Percentiles rank a stretch among this genome's conserved stretches.
phyloP scores from a whole-genome alignment of 768 basidiomycete genomes.

The Termitomyces sp. region DNA sequence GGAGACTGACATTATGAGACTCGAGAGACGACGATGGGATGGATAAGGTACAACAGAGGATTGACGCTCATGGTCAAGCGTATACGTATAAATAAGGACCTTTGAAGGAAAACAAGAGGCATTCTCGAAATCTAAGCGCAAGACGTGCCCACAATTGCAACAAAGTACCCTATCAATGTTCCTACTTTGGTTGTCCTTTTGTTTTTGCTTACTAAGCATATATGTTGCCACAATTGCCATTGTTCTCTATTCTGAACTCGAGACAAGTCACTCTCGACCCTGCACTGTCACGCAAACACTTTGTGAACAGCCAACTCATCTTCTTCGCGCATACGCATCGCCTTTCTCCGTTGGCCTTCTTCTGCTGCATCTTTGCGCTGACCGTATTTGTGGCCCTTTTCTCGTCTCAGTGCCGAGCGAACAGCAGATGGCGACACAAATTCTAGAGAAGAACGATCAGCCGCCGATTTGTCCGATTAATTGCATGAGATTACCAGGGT shows the following conservation, averaged over 20 bases:
- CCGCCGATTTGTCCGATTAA: not conserved
- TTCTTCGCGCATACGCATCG: constrained; percentile 58
- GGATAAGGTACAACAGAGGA: constrained; percentile 14
- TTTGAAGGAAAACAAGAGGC: constrained; percentile 15
- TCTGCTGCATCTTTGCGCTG: constrained; percentile 73
- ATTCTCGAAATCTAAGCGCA: constrained; percentile 8
- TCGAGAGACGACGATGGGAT: constrained; percentile 9
- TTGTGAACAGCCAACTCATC: constrained; percentile 80
- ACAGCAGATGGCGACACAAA: constrained; percentile 86
- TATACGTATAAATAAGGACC: constrained; percentile 16
- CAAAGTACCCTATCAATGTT: constrained; percentile 5
- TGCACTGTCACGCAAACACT: constrained; percentile 70
- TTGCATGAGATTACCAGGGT: constrained; percentile 61
- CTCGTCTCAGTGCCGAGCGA: constrained; percentile 61
- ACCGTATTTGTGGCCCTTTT: constrained; percentile 77
- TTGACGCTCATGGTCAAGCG: constrained; percentile 7
- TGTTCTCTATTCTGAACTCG: constrained; percentile 9
- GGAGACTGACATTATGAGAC: constrained; percentile 52
- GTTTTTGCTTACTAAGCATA: constrained; percentile 15
- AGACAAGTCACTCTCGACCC: not conserved
- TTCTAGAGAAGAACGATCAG: constrained; percentile 41
- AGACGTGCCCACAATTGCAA: not conserved
- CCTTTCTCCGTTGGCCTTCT: constrained; percentile 60
- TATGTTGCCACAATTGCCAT: constrained; percentile 4
- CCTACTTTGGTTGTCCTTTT: constrained; percentile 18